Evolutionary conservation across 345 rosid species (phyloP).

Genomic region (Citrus unshiu): DNA sequence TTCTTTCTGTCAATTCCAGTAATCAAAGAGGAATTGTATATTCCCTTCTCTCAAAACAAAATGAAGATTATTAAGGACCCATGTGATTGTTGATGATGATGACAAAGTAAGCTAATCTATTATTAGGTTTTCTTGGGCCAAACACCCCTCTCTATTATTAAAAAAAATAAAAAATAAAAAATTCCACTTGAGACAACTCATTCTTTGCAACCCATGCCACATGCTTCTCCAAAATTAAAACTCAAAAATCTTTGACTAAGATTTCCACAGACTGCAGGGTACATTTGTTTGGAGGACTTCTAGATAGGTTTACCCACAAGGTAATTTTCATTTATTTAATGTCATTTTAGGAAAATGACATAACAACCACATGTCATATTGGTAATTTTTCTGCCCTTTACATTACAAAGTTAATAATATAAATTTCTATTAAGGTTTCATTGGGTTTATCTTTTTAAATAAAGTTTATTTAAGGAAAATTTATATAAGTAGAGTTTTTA

Average conservation of each 20-base stretch:
- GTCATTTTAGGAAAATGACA: too few species aligned
- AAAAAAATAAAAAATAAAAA: too few species aligned
- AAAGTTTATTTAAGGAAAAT: accelerated
- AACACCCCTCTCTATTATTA: conserved; percentile 5
- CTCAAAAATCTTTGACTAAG: conserved; percentile 17
- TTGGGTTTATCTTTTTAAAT: too few species aligned
- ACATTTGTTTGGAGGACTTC: background rate
- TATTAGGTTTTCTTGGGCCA: conserved; percentile 24
- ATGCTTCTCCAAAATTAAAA: conserved; percentile 13
- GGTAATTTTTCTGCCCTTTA: too few species aligned
- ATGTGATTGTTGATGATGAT: conserved; percentile 30
- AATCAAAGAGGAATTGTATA: conserved; percentile 13
- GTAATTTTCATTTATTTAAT: too few species aligned
- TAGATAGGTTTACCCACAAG: too few species aligned
- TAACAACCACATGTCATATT: too few species aligned
- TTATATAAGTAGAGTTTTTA: too few species aligned
- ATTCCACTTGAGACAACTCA: conserved; percentile 18
- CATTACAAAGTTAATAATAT: too few species aligned
- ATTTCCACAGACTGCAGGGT: background rate
- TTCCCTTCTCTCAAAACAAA: conserved; percentile 9
- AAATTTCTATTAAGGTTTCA: too few species aligned
- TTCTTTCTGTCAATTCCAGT: conserved; percentile 22
- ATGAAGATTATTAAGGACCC: conserved; percentile 21
- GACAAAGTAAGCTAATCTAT: background rate
- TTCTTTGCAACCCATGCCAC: conserved; percentile 27